Conservation (phyloP, 345 rosid genomes). For the Brassica nigra region DNA sequence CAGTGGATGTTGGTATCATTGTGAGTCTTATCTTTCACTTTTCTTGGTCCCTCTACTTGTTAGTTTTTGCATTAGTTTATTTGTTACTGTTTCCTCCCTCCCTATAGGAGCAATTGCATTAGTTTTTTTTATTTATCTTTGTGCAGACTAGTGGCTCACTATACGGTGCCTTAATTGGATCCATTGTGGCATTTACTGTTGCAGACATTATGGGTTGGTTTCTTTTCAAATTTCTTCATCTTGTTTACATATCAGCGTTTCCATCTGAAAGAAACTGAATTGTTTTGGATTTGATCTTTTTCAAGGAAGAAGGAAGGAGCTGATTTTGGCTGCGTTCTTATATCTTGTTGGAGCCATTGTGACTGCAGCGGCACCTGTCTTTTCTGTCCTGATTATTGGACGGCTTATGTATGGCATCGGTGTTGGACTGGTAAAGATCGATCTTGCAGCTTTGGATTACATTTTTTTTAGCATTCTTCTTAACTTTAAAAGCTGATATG, state of each 20-base stretch:
- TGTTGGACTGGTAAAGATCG: conserved; percentile 79
- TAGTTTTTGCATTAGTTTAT: too few relatives aligned
- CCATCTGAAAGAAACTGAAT: conserved; percentile 27
- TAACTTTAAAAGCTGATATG: conserved; percentile 11
- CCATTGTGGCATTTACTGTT: conserved; percentile 75
- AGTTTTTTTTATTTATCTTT: not conserved
- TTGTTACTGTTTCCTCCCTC: not conserved
- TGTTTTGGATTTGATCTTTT: conserved; percentile 29
- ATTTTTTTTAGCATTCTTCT: not conserved
- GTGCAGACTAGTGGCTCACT: conserved; percentile 95
- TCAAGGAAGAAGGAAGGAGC: conserved; percentile 90
- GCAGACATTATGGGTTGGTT: conserved; percentile 82
- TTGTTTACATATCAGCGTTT: conserved; percentile 9
- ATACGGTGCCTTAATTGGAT: conserved; percentile 94
- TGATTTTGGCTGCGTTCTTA: conserved; percentile 63
- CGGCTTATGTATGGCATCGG: conserved; percentile 83
- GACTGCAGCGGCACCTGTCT: conserved; percentile 77
- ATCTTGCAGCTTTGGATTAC: not conserved
- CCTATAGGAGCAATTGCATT: not conserved
- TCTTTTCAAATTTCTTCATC: not conserved
- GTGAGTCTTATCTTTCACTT: conserved; percentile 55
- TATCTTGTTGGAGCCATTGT: conserved; percentile 84
- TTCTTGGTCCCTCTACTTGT: not conserved
- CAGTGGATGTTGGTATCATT: conserved; percentile 86
- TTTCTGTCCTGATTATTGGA: conserved; percentile 74